Percentiles rank a stretch among this genome's conserved stretches.
Evolutionary conservation across 495 filamentous ascomycete species (phyloP).

Genomic region (Beverwykella pulmonaria): DNA sequence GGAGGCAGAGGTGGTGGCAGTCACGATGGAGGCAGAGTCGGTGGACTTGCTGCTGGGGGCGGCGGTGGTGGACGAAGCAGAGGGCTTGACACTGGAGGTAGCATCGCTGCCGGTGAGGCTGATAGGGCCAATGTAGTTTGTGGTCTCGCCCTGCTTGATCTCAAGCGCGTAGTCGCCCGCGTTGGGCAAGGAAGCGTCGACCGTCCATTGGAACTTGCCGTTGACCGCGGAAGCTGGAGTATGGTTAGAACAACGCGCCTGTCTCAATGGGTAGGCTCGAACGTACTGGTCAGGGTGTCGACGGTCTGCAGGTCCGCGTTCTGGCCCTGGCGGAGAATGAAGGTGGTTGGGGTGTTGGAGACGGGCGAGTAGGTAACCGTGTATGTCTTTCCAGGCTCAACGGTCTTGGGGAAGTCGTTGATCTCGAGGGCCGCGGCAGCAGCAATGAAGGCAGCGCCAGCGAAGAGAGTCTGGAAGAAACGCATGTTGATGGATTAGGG

Average conservation of each 20-base stretch:
- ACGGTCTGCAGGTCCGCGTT: constrained; percentile 37
- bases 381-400: constrained; percentile 22
- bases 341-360: constrained; percentile 39
- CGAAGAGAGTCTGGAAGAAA: constrained; percentile 39
- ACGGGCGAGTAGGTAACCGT: constrained; percentile 33
- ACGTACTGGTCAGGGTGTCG: constrained; percentile 35
- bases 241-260: constrained; percentile 1
- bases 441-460: constrained; percentile 40
- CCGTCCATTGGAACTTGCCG: constrained; percentile 40
- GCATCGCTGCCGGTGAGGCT: constrained; percentile 37
- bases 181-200: constrained; percentile 33
- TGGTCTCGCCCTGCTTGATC: constrained; percentile 41
- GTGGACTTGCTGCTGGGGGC: constrained; percentile 19
- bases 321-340: constrained; percentile 42
- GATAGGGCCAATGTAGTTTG: constrained; percentile 47
- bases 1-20: constrained; percentile 5
- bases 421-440: constrained; percentile 38
- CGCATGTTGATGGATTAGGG: constrained; percentile 38
- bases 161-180: constrained; percentile 44
- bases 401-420: constrained; percentile 32
- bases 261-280: neutral
- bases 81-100: neutral
- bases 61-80: constrained; percentile 17
- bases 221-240: constrained; percentile 20
- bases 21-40: constrained; percentile 8